These are phyloP conservation scores for Zanthoxylum bungeanum DNA, from an alignment of 345 rosid genomes.

Conservation along the genomic window DNA sequence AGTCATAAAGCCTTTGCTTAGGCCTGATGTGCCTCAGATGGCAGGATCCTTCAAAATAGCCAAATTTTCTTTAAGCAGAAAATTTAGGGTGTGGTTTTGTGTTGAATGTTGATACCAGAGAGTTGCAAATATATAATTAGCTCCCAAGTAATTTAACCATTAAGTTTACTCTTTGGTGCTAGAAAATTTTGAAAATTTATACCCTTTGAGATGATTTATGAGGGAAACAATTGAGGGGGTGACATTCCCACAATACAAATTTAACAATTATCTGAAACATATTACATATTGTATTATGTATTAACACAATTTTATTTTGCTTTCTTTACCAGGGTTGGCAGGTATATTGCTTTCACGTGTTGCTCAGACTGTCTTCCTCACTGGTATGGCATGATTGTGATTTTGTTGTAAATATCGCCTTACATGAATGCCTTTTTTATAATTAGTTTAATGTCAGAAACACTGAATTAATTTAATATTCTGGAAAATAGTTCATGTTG, in stretches of 20 bases:
- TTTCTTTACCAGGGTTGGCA: constrained; percentile 53
- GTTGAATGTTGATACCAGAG: not conserved
- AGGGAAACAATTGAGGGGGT: not conserved
- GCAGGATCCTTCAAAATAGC: not conserved
- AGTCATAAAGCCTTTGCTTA: not conserved
- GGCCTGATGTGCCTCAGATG: not conserved
- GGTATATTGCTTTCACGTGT: constrained; percentile 70
- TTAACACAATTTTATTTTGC: constrained; percentile 18
- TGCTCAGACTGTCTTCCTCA: constrained; percentile 69
- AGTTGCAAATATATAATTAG: not conserved
- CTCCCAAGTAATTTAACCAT: not conserved
- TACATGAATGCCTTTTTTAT: not conserved
- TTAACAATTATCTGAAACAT: no score
- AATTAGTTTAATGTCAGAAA: not conserved
- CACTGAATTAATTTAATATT: not conserved
- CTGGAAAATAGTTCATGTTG: not conserved
- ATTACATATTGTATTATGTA: no score
- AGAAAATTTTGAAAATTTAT: not conserved
- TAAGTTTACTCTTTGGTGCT: not conserved
- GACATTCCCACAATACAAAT: not conserved
- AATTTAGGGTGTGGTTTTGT: not conserved
- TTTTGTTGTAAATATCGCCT: not conserved
- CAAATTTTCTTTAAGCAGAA: not conserved
- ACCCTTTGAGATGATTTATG: not conserved
- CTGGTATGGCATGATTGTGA: constrained; percentile 38